Evolutionary conservation across 192 early-diverging fungal genomes (phyloP).

Genomic region (Umbelopsis ramanniana): DNA sequence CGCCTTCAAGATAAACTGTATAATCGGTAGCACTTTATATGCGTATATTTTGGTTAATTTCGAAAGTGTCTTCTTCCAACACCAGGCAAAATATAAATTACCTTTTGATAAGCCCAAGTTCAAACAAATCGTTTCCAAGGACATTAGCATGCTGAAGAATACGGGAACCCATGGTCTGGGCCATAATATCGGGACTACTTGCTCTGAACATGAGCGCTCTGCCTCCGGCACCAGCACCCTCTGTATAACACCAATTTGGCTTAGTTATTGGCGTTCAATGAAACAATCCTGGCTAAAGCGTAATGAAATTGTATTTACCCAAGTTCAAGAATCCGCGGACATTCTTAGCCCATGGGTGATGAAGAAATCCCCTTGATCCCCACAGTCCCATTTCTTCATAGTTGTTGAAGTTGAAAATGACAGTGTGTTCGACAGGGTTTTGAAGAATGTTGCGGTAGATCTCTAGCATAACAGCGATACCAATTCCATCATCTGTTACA

Average conservation of each 20-base stretch:
- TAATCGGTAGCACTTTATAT: constrained; percentile 64
- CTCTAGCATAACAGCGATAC: constrained; percentile 65
- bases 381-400: constrained; percentile 69
- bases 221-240: constrained; percentile 75
- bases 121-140: constrained; percentile 67
- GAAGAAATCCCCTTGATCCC: constrained; percentile 65
- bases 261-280: neutral
- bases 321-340: constrained; percentile 72
- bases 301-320: constrained; percentile 31
- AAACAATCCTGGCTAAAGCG: neutral
- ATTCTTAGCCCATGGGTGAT: constrained; percentile 66
- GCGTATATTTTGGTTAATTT: neutral
- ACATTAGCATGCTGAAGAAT: constrained; percentile 62
- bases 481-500: constrained; percentile 73
- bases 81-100: neutral
- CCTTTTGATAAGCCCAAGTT: constrained; percentile 62
- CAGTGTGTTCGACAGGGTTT: constrained; percentile 61
- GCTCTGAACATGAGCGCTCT: constrained; percentile 67
- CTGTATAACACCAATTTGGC: constrained; percentile 30
- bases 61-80: too few species aligned
- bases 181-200: constrained; percentile 42
- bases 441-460: constrained; percentile 61
- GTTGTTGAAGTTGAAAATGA: constrained; percentile 77
- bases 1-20: constrained; percentile 60
- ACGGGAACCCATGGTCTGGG: constrained; percentile 46